Evolutionary conservation across 2,329 filamentous ascomycete genomes (phyloP).

Genomic region (Neurospora sp.): DNA sequence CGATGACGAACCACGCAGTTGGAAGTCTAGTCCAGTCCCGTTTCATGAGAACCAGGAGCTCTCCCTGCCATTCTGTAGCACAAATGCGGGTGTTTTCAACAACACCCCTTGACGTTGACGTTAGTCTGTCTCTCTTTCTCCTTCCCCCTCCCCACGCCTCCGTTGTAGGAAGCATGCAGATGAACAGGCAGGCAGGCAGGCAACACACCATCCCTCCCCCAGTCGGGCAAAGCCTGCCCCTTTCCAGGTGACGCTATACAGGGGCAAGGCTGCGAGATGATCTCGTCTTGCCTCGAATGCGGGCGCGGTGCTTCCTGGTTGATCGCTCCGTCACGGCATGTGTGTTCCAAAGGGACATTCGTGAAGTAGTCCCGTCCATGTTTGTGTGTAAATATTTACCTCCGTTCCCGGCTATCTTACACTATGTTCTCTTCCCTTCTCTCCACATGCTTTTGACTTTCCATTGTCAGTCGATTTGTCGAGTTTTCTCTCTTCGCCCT

Average conservation of each 20-base stretch:
- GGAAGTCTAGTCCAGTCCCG: neutral
- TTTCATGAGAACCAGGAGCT: neutral
- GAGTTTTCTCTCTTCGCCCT: neutral
- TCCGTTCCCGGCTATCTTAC: neutral
- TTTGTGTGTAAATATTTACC: neutral
- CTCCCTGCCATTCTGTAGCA: neutral
- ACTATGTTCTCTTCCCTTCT: neutral
- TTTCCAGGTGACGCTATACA: neutral
- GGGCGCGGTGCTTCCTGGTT: neutral
- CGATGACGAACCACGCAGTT: neutral
- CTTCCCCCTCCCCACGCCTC: neutral
- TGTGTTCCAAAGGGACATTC: neutral
- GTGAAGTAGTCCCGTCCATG: neutral
- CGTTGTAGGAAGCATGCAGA: neutral
- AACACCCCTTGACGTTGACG: neutral
- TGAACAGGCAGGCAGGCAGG: neutral
- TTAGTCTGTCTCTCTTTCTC: neutral
- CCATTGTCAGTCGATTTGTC: neutral
- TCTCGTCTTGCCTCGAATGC: neutral
- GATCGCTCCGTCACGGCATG: neutral
- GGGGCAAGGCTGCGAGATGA: neutral
- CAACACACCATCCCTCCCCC: neutral
- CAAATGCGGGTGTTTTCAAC: neutral
- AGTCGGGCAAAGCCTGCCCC: neutral
- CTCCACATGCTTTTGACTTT: neutral